Conservation (phyloP, 257 asterid genomes). For the Solanum clarkiae region DNA sequence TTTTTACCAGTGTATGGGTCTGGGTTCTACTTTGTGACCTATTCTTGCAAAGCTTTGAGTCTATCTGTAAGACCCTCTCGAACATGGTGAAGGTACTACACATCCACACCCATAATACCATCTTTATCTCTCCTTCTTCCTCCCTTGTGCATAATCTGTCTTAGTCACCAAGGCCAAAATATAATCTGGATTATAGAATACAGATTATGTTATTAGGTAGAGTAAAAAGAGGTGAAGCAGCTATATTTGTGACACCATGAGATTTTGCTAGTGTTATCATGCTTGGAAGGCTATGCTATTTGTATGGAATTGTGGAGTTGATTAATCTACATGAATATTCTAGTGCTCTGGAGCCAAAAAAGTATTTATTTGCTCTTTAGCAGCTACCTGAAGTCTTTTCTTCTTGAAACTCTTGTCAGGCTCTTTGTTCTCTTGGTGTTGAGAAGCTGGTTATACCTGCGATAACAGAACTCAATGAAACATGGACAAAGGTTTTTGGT, state of each 20-base stretch:
- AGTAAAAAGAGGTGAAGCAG: background rate
- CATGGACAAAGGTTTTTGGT: conserved; percentile 84
- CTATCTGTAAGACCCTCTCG: background rate
- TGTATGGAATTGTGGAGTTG: background rate
- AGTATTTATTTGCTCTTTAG: background rate
- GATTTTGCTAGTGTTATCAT: background rate
- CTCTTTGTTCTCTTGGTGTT: conserved; percentile 60
- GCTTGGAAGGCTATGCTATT: background rate
- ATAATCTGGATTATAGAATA: background rate
- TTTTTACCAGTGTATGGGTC: background rate
- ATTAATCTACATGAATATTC: background rate
- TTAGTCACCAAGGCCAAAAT: background rate
- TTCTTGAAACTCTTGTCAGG: conserved; percentile 33
- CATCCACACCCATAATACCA: background rate
- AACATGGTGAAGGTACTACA: background rate
- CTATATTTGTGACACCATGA: background rate
- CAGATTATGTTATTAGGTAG: background rate
- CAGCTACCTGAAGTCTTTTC: background rate
- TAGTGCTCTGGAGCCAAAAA: background rate
- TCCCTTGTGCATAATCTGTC: background rate
- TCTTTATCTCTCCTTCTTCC: background rate
- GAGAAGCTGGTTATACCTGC: conserved; percentile 82
- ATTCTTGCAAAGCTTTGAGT: background rate
- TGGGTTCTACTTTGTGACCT: background rate
- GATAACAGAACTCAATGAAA: conserved; percentile 56